Evolutionary conservation across 139 green algal genomes (phyloP).

Genomic region (Coelastrella sp.): DNA sequence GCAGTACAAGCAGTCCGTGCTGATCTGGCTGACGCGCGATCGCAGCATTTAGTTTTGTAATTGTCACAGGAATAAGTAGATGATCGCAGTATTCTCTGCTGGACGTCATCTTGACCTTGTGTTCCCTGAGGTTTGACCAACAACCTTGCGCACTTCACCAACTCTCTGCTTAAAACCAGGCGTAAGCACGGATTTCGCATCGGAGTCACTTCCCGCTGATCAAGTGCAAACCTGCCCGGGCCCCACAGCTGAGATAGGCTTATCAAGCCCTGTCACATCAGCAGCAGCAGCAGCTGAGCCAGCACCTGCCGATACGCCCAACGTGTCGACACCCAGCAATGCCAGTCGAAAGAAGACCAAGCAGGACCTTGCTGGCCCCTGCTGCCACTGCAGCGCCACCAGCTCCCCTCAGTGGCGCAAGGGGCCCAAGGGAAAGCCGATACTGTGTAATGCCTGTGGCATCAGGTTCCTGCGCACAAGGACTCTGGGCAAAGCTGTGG

Average conservation of each 20-base stretch:
- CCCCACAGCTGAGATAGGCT: neutral
- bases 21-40: neutral
- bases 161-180: neutral
- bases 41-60: too few species aligned
- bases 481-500: constrained; percentile 34
- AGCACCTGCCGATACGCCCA: neutral
- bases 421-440: constrained; percentile 63
- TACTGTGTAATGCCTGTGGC: constrained; percentile 73
- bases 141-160: neutral
- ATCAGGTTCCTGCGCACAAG: constrained; percentile 66
- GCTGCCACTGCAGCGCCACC: constrained; percentile 42
- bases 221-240: neutral
- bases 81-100: too few species aligned
- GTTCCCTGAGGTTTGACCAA: neutral
- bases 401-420: constrained; percentile 64
- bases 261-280: neutral
- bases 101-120: too few species aligned
- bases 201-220: neutral
- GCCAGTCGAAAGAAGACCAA: constrained; percentile 28
- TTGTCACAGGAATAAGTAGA: too few species aligned
- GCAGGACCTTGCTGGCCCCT: constrained; percentile 47
- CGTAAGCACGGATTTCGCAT: neutral
- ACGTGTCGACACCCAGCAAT: neutral
- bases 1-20: neutral
- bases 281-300: neutral